Evolutionary conservation across 352 stramenopile species (phyloP).

Genomic region (Phytophthora citrophthora): DNA sequence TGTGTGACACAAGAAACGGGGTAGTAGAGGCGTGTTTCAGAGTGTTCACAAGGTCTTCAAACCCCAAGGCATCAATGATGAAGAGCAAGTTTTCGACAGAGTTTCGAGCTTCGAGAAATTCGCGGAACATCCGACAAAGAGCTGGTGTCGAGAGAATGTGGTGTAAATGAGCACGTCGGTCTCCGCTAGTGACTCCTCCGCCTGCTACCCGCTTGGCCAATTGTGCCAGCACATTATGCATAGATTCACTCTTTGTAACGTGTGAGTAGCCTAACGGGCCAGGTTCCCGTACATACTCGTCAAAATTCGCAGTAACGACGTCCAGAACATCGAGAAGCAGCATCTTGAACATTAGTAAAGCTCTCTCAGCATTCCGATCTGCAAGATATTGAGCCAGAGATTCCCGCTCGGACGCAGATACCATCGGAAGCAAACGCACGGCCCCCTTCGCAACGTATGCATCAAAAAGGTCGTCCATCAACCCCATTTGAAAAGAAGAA

Average conservation of each 20-base stretch:
- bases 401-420: constrained; percentile 54
- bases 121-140: constrained; percentile 62
- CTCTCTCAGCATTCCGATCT: constrained; percentile 50
- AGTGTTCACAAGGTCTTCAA: constrained; percentile 71
- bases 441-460: constrained; percentile 55
- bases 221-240: constrained; percentile 63
- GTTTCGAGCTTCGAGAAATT: constrained; percentile 61
- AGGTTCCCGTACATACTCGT: constrained; percentile 57
- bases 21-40: constrained; percentile 35
- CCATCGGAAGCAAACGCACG: constrained; percentile 54
- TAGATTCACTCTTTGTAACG: constrained; percentile 44
- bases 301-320: constrained; percentile 60
- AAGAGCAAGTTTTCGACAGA: constrained; percentile 73
- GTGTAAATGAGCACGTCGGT: constrained; percentile 57
- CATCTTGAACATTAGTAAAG: constrained; percentile 67
- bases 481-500: constrained; percentile 58
- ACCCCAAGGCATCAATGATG: constrained; percentile 68
- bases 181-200: constrained; percentile 23
- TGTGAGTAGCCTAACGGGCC: constrained; percentile 47
- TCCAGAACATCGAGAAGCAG: constrained; percentile 64
- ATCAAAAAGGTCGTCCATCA: constrained; percentile 70
- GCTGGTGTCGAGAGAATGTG: constrained; percentile 56
- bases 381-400: constrained; percentile 49
- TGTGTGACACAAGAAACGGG: constrained; percentile 12
- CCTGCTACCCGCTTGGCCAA: constrained; percentile 49